Evolutionary conservation across 2,329 filamentous ascomycete species (phyloP).

Genomic region (Geosmithia flava): DNA sequence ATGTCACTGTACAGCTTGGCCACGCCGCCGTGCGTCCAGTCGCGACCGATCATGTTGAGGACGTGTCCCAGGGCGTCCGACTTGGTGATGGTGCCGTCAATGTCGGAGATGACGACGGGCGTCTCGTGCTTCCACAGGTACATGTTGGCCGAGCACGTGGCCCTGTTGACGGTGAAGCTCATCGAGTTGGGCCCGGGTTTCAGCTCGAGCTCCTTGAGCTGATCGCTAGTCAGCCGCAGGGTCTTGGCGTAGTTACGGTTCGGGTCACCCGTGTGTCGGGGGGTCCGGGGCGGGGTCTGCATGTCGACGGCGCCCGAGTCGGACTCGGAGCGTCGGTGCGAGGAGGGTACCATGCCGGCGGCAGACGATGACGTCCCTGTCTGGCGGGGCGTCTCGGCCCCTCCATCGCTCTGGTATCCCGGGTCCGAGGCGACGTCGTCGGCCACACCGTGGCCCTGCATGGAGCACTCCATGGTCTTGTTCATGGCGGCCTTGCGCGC

Average conservation of each 20-base stretch:
- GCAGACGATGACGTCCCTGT: conserved; percentile 18
- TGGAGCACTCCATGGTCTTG: conserved; percentile 39
- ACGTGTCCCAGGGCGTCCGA: conserved; percentile 91
- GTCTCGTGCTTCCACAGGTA: conserved; percentile 87
- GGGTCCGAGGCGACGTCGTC: conserved; percentile 85
- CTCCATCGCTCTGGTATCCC: conserved; percentile 88
- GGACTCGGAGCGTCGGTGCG: conserved; percentile 54
- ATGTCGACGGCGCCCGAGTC: conserved; percentile 42
- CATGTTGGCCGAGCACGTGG: conserved; percentile 85
- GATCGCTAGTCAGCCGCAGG: conserved; percentile 84
- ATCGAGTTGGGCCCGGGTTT: conserved; percentile 82
- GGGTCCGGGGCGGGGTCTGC: conserved; percentile 56
- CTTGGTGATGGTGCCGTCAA: conserved; percentile 98
- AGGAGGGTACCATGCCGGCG: too few species aligned
- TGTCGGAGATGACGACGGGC: conserved; percentile 95
- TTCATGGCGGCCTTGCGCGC: conserved; percentile 82
- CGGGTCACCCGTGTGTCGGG: conserved; percentile 48
- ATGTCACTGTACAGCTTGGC: conserved; percentile 98
- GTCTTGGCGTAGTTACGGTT: conserved; percentile 94
- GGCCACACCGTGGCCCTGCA: conserved; percentile 32
- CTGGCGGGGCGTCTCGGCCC: conserved; percentile 39
- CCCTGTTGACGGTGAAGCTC: conserved; percentile 92
- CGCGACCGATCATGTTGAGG: conserved; percentile 88
- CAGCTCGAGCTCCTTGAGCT: conserved; percentile 74
- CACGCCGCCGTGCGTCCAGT: conserved; percentile 95